These are phyloP conservation scores for Coprinopsis marcescibilis DNA, from an alignment of 768 basidiomycete species.

Conservation along the genomic window DNA sequence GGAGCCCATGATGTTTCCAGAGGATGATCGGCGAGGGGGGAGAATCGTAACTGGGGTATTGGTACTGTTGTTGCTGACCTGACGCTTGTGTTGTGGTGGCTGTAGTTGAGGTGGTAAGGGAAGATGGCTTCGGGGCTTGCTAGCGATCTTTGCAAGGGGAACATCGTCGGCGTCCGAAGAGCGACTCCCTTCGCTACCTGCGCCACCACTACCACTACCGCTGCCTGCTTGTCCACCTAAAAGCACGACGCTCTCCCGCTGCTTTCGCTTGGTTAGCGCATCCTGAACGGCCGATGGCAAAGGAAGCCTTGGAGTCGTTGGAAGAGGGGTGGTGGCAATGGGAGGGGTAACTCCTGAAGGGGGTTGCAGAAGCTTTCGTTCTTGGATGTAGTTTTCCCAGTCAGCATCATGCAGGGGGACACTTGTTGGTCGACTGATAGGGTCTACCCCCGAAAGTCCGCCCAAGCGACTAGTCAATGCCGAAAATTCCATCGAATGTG, in stretches of 20 bases:
- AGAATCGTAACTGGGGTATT: conserved; percentile 38
- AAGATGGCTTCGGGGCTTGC: background rate
- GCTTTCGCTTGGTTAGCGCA: conserved; percentile 65
- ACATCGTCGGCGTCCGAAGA: conserved; percentile 12
- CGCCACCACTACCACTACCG: conserved; percentile 9
- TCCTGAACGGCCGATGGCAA: conserved; percentile 71
- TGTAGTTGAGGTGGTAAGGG: conserved; percentile 12
- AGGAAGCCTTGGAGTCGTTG: conserved; percentile 32
- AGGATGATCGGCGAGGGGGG: conserved; percentile 39
- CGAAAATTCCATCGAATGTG: conserved; percentile 70
- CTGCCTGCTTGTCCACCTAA: conserved; percentile 11
- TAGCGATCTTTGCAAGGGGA: conserved; percentile 14
- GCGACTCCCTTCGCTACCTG: conserved; percentile 5
- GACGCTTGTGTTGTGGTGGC: conserved; percentile 2
- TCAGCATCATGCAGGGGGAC: conserved; percentile 70
- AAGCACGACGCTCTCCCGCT: conserved; percentile 64
- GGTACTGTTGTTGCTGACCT: conserved; percentile 24
- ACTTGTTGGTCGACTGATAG: conserved; percentile 66
- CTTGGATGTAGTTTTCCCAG: conserved; percentile 84
- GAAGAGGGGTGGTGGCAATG: conserved; percentile 52
- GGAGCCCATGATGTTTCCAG: conserved; percentile 33
- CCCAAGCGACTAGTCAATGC: conserved; percentile 38
- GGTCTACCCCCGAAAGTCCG: conserved; percentile 20
- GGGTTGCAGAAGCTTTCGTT: conserved; percentile 80
- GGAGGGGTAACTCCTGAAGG: conserved; percentile 78